Percentiles rank a stretch among this genome's conserved stretches.
Evolutionary conservation across 2,329 filamentous ascomycete genomes (phyloP).

Genomic region (Penicillium sp.): DNA sequence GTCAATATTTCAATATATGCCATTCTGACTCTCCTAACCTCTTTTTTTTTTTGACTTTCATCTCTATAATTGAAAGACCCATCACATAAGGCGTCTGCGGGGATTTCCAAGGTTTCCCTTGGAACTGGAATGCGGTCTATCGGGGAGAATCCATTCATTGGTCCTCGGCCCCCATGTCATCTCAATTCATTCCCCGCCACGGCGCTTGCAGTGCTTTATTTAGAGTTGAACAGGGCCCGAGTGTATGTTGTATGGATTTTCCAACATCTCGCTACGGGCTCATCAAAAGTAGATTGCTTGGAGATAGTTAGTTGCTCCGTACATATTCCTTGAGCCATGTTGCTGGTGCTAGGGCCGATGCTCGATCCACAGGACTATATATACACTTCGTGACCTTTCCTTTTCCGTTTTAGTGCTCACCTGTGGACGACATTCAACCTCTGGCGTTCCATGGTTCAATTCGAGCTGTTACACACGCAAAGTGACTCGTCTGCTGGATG

Average conservation of each 20-base stretch:
- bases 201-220: conserved; percentile 20
- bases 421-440: background rate
- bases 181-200: conserved; percentile 13
- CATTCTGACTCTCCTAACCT: background rate
- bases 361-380: background rate
- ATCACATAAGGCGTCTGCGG: background rate
- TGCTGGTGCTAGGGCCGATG: background rate
- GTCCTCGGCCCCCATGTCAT: background rate
- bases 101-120: background rate
- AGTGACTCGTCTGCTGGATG: background rate
- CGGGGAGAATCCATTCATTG: conserved; percentile 1
- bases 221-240: conserved; percentile 9
- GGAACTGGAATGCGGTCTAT: conserved; percentile 3
- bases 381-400: background rate
- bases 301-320: background rate
- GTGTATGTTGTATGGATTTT: background rate
- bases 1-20: background rate
- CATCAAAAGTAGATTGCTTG: background rate
- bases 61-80: background rate
- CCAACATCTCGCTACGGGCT: background rate
- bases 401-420: background rate
- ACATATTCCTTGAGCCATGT: background rate
- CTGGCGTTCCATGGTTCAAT: background rate
- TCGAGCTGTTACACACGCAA: background rate
- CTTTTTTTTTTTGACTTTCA: background rate